Evolutionary conservation across 768 basidiomycete genomes (phyloP).

Genomic region (Hericium rajendrae): DNA sequence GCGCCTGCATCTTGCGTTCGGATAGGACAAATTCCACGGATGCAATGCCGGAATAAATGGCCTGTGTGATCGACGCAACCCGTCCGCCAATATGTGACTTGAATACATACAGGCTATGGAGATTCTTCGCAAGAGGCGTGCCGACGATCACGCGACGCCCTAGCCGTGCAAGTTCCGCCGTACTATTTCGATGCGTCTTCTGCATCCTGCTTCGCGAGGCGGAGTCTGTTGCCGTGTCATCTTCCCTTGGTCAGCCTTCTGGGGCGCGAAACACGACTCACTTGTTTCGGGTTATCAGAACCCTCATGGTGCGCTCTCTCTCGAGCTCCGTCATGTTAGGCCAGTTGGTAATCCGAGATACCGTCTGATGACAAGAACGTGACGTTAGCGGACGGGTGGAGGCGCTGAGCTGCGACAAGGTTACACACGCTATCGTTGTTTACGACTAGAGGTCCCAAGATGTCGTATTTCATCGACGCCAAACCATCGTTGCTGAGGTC

Average conservation of each 20-base stretch:
- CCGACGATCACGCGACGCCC: too few relatives aligned
- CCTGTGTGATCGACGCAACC: too few relatives aligned
- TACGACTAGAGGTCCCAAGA: constrained; percentile 5
- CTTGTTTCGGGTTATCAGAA: constrained; percentile 9
- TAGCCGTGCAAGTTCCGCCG: too few relatives aligned
- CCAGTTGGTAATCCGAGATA: constrained; percentile 11
- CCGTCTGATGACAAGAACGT: constrained; percentile 4
- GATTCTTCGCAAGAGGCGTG: too few relatives aligned
- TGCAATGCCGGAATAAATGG: too few relatives aligned
- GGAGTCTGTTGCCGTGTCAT: not conserved
- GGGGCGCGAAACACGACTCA: not conserved
- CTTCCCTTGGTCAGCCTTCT: not conserved
- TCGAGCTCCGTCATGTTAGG: constrained; percentile 8
- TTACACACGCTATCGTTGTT: constrained; percentile 9
- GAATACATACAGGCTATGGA: too few relatives aligned
- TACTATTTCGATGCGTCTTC: not conserved
- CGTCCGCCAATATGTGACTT: too few relatives aligned
- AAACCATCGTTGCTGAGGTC: constrained; percentile 1
- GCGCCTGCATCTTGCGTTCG: too few relatives aligned
- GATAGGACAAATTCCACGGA: too few relatives aligned
- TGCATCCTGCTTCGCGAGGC: constrained; percentile 8
- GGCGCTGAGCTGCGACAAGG: not conserved
- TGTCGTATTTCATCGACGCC: constrained; percentile 7
- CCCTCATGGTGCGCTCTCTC: constrained; percentile 9
- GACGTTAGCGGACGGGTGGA: too few relatives aligned